Conservation (phyloP, 345 rosid species). For the Balakata baccata region DNA sequence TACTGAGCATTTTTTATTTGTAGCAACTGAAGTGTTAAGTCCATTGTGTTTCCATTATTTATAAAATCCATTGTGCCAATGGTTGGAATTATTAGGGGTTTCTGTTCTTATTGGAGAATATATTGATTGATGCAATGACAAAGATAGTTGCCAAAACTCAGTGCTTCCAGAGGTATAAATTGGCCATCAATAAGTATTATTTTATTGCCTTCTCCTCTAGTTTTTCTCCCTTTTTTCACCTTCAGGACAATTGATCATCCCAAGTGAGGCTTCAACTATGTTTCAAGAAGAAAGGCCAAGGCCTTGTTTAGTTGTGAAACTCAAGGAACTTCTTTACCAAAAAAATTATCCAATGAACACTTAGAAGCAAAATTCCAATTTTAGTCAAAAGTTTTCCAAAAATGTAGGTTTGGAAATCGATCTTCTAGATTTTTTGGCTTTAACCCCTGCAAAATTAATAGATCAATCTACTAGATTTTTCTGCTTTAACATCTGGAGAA, state of each 20-base stretch:
- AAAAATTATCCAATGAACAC: neutral
- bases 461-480: neutral
- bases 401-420: neutral
- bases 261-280: no score
- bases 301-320: neutral
- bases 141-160: neutral
- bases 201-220: no score
- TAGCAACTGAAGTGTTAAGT: neutral
- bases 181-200: no score
- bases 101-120: neutral
- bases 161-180: no score
- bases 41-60: no score
- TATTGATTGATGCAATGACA: neutral
- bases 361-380: neutral
- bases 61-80: no score
- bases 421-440: neutral
- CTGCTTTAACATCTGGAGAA: neutral
- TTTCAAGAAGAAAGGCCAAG: no score
- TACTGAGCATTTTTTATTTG: neutral
- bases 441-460: no score
- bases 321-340: neutral
- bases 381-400: neutral
- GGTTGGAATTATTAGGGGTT: neutral
- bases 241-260: no score
- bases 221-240: no score